Evolutionary conservation across 106 monocot genomes (phyloP), one percentile per base, ranked within the genome.

Genomic region (Phalaenopsis equestris): DNA sequence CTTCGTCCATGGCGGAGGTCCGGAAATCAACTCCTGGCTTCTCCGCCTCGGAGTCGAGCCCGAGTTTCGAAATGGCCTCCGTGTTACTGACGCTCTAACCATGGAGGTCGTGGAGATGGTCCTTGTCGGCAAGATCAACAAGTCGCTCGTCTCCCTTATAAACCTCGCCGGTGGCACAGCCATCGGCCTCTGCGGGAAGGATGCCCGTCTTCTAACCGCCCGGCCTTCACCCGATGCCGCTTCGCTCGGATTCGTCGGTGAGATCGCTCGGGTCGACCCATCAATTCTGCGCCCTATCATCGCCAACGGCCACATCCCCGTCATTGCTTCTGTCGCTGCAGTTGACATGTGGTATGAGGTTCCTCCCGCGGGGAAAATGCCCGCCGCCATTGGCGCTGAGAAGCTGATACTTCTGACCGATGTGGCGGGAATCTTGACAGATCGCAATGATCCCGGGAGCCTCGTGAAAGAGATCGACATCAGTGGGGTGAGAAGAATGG

Each of bases 51-150:
- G 85, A 79, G 81, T 89, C 82, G 79, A 86, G 86, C 88, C 94
- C 46, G 79, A 83, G 73, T 98, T 98, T 83, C 86, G 77, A 80
- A 80, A 98, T 79, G 94, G 98, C 43, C 92, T 98, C 76, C 92
- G 98, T 79, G 92, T 98, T 75, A 98, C 94, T 19, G 98, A 98
- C 78, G 92, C 86, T 73, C 52, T 84, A 56, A 94, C 98, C 64
- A 98, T 94, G 98, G 98, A 98, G 82, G 88, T 98, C 79, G 98
- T 94, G 49, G 91, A 93, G 89, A 98, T 94, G 98, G 94, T 98
- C 74, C 98, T 94, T 79, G 92, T 85, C 45, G 94, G 98, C 19
- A 89, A 91, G 82, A 92, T 98, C 79, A 98, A 98, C 88, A 98
- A 98, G 80, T 74, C 84, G 15, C 88, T 97, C 39, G 97, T 97